Conservation (phyloP, 2,329 filamentous ascomycete genomes). For the Dendrostoma leiphaemia region DNA sequence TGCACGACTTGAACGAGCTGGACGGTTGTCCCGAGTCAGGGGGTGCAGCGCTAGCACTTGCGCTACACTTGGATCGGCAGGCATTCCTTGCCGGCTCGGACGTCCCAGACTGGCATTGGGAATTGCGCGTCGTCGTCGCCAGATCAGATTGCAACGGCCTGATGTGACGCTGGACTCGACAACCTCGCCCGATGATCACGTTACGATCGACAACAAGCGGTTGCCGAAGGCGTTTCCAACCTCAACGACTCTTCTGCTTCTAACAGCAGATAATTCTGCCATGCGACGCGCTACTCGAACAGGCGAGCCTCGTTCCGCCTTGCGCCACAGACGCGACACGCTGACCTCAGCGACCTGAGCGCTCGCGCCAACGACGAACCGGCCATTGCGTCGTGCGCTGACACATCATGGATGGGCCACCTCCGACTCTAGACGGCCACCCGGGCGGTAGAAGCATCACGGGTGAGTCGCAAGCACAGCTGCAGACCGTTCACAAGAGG, state of each 20-base stretch:
- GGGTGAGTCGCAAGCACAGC: background rate
- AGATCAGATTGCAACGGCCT: too few species aligned
- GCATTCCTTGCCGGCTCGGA: background rate
- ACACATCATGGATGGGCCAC: conserved; percentile 15
- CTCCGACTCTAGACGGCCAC: conserved; percentile 9
- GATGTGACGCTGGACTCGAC: background rate
- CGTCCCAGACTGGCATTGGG: background rate
- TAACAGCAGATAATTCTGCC: background rate
- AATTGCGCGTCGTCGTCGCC: conserved; percentile 6
- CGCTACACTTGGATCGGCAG: background rate
- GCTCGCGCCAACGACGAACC: conserved; percentile 17
- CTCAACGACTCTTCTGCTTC: background rate
- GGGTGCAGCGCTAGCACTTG: background rate
- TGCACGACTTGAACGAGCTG: too few species aligned
- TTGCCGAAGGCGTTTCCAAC: conserved; percentile 2
- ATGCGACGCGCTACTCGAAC: conserved; percentile 5
- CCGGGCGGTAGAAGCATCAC: conserved; percentile 2
- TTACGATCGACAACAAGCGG: background rate
- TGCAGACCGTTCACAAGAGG: conserved; percentile 34
- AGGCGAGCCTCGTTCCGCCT: conserved; percentile 4
- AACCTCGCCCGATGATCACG: background rate
- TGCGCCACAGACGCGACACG: background rate
- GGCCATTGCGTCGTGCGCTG: conserved; percentile 3
- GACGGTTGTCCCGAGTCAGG: background rate
- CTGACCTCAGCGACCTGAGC: conserved; percentile 9